These are phyloP conservation scores for Linum tenue DNA, from an alignment of 345 rosid genomes.

Conservation along the genomic window DNA sequence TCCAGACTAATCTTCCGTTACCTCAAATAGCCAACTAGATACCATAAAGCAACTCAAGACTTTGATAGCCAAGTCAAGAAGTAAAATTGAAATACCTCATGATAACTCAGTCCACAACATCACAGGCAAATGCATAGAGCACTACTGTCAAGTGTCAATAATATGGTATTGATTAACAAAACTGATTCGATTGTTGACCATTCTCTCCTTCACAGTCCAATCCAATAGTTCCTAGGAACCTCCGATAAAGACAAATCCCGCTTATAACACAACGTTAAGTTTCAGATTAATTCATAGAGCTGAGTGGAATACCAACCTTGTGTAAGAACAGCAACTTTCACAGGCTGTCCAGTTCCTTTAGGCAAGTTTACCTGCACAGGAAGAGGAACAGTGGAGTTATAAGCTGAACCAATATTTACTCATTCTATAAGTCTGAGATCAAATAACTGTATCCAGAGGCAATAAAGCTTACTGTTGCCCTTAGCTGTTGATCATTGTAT, in stretches of 20 bases:
- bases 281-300: background rate
- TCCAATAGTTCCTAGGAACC: background rate
- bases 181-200: background rate
- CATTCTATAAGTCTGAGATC: background rate
- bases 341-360: constrained; percentile 91
- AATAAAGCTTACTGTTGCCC: constrained; percentile 65
- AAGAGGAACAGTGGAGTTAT: constrained; percentile 7
- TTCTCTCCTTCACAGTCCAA: background rate
- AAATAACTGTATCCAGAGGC: background rate
- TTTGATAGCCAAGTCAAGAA: background rate
- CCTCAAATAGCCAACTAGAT: too few species aligned
- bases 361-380: constrained; percentile 74
- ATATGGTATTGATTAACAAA: background rate
- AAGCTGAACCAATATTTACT: background rate
- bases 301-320: constrained; percentile 50
- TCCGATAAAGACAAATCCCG: background rate
- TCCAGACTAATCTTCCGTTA: too few species aligned
- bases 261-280: background rate
- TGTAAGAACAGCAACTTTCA: constrained; percentile 90
- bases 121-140: background rate
- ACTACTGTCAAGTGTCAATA: background rate
- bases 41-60: background rate
- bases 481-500: constrained; percentile 91
- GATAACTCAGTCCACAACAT: background rate
- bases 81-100: background rate